phyloP scores from a whole-genome alignment of 257 asterid genomes.

The Solanum arcanum region DNA sequence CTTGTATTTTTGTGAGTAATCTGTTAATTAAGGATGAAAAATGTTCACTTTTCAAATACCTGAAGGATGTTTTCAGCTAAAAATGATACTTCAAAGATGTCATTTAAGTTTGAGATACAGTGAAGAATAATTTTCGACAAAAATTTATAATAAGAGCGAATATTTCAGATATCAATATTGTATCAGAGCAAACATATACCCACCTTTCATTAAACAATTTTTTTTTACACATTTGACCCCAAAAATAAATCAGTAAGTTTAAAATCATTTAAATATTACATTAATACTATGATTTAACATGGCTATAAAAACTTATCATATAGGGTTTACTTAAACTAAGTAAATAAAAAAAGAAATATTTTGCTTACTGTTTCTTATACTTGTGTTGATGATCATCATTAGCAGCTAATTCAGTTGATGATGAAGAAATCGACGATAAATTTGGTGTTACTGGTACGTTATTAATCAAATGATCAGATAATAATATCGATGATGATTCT shows the following conservation, averaged over 20 bases:
- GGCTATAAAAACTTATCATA: neutral
- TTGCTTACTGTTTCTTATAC: constrained; percentile 30
- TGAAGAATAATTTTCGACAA: no score
- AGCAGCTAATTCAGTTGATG: constrained; percentile 40
- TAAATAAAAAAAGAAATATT: neutral
- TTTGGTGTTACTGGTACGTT: constrained; percentile 7
- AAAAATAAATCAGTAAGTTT: neutral
- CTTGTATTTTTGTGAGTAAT: no score
- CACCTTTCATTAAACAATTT: neutral
- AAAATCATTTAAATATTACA: neutral
- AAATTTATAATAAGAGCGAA: no score
- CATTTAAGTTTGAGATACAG: no score
- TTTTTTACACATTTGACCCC: neutral
- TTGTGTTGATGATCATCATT: constrained; percentile 3
- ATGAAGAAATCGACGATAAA: constrained; percentile 23
- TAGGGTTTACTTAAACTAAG: neutral
- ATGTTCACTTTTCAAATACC: no score
- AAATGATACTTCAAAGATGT: no score
- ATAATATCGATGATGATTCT: neutral
- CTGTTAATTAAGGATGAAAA: no score
- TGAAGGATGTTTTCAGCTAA: no score
- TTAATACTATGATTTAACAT: neutral
- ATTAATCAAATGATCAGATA: neutral
- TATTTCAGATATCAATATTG: neutral
- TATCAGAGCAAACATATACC: neutral